Evolutionary conservation across 371 early-diverging fungal species (phyloP).

Genomic region (Mucor indicus): DNA sequence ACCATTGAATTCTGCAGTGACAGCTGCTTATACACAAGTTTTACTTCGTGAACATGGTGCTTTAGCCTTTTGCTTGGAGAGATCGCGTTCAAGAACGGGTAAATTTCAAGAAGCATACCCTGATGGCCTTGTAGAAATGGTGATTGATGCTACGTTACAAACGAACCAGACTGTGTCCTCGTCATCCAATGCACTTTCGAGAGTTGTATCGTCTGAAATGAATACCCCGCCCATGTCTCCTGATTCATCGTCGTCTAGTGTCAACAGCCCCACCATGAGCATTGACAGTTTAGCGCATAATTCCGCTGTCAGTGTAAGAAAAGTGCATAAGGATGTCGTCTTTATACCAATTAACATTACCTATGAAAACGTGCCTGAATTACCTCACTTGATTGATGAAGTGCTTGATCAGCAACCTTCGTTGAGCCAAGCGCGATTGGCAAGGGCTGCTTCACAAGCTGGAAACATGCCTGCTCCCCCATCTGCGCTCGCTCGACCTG

Average conservation of each 20-base stretch:
- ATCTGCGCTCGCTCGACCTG: neutral
- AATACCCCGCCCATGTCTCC: conserved; percentile 39
- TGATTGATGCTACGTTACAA: conserved; percentile 45
- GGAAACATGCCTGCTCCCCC: conserved; percentile 8
- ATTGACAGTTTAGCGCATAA: conserved; percentile 27
- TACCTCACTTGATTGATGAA: conserved; percentile 38
- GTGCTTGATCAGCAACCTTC: conserved; percentile 39
- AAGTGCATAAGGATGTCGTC: conserved; percentile 34
- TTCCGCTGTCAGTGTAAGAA: neutral
- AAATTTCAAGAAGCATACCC: conserved; percentile 39
- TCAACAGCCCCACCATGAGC: conserved; percentile 27
- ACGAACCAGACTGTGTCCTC: conserved; percentile 32
- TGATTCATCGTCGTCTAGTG: conserved; percentile 12
- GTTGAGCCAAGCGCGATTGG: neutral
- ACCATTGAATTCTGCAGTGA: conserved; percentile 45
- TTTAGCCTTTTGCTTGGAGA: conserved; percentile 33
- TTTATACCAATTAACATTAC: conserved; percentile 50
- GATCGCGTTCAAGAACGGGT: conserved; percentile 42
- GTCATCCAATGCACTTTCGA: conserved; percentile 8
- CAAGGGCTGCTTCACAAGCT: neutral
- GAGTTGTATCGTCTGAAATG: conserved; percentile 20
- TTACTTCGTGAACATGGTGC: conserved; percentile 48
- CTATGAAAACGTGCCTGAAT: conserved; percentile 46
- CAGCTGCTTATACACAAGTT: conserved; percentile 47
- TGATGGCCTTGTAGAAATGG: conserved; percentile 48